These are phyloP conservation scores for Phaeosphaeriaceae sp. DNA, from an alignment of 2,329 filamentous ascomycete genomes.

Conservation along the genomic window DNA sequence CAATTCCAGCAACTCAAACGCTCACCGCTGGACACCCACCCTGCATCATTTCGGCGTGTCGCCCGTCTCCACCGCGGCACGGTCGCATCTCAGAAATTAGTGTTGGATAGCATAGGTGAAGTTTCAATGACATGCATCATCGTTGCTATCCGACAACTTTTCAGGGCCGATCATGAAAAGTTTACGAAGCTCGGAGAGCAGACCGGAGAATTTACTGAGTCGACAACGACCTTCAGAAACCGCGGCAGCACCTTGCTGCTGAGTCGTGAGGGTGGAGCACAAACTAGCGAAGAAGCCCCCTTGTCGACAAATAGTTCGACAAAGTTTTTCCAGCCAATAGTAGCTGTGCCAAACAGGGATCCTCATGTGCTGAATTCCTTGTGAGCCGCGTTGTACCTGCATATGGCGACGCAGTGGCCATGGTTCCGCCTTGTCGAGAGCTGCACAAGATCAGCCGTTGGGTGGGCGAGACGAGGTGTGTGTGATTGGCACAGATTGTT, in stretches of 20 bases:
- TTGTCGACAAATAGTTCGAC: constrained; percentile 17
- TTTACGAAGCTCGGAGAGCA: neutral
- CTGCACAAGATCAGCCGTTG: constrained; percentile 26
- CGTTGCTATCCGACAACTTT: neutral
- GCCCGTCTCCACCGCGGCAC: neutral
- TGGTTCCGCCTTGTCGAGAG: constrained; percentile 20
- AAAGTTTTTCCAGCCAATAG: constrained; percentile 24
- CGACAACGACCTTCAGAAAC: constrained; percentile 6
- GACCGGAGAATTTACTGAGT: constrained; percentile 7
- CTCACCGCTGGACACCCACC: constrained; percentile 1
- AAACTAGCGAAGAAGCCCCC: constrained; percentile 15
- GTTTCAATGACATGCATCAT: neutral
- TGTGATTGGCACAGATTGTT: constrained; percentile 9
- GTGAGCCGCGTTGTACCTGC: constrained; percentile 31
- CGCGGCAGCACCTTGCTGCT: constrained; percentile 5
- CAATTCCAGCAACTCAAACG: neutral
- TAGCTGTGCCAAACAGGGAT: constrained; percentile 16
- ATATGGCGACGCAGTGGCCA: constrained; percentile 21
- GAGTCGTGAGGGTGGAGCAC: neutral
- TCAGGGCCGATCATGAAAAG: too few species aligned
- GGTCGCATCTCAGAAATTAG: neutral
- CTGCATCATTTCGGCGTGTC: constrained; percentile 2
- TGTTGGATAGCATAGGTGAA: too few species aligned
- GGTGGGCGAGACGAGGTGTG: constrained; percentile 9
- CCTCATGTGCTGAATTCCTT: constrained; percentile 7